Evolutionary conservation across 805 yeast species (phyloP).

Genomic region (Clavispora santaluciae): DNA sequence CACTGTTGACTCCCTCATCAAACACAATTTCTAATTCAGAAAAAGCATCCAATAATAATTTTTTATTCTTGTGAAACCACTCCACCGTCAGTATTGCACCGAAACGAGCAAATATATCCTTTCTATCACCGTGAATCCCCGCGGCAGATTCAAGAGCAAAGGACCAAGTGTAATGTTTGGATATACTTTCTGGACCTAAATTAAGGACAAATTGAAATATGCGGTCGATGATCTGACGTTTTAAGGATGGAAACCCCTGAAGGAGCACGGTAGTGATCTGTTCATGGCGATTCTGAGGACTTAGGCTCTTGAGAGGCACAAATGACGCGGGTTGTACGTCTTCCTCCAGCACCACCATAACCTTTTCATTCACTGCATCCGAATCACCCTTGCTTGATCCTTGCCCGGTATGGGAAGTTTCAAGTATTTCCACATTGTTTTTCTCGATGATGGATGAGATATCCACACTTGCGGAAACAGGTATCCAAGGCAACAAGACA

Average conservation of each 20-base stretch:
- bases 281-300: constrained; percentile 29
- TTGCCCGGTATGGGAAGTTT: neutral
- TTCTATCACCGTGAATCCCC: constrained; percentile 21
- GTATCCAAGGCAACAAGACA: constrained; percentile 2
- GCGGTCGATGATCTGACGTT: constrained; percentile 27
- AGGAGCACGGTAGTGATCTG: constrained; percentile 32
- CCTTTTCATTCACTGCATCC: constrained; percentile 1
- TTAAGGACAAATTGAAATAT: constrained; percentile 20
- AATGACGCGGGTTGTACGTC: constrained; percentile 16
- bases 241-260: constrained; percentile 30
- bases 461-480: constrained; percentile 8
- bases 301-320: constrained; percentile 24
- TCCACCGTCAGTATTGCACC: constrained; percentile 10
- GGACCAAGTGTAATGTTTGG: constrained; percentile 29
- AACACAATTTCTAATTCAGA: constrained; percentile 5
- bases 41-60: neutral
- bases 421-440: constrained; percentile 2
- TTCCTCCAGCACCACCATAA: constrained; percentile 9
- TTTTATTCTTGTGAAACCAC: constrained; percentile 11
- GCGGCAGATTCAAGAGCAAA: constrained; percentile 26
- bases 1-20: constrained; percentile 5
- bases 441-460: constrained; percentile 5
- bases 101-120: constrained; percentile 28
- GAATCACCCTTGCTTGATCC: neutral
- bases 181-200: constrained; percentile 3